A percentile compares a stretch with the other conserved stretches of the same genome.
phyloP scores from a whole-genome alignment of 73 alveolate genomes.

The Blepharisma japonicum region DNA sequence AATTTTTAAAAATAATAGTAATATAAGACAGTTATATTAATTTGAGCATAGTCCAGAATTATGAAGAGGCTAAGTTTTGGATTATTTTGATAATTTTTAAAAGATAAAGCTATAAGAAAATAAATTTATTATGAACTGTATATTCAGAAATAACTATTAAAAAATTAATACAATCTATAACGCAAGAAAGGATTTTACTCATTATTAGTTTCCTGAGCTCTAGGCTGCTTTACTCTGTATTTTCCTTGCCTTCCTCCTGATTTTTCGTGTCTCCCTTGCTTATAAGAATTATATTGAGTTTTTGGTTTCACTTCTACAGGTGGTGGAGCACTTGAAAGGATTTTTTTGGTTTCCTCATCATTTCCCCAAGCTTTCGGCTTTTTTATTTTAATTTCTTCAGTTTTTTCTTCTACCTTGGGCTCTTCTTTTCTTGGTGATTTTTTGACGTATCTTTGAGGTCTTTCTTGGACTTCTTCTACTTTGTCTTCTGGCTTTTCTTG shows the following conservation, averaged over 20 bases:
- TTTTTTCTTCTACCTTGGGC: background rate
- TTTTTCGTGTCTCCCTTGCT: background rate
- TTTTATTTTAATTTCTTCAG: background rate
- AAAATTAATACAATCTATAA: too few relatives aligned
- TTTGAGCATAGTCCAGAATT: too few relatives aligned
- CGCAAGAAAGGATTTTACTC: too few relatives aligned
- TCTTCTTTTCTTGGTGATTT: background rate
- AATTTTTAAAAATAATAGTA: too few relatives aligned
- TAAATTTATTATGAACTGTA: too few relatives aligned
- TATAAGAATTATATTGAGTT: background rate
- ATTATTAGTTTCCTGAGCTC: too few relatives aligned
- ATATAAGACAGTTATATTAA: too few relatives aligned
- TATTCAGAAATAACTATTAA: too few relatives aligned
- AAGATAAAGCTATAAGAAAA: too few relatives aligned
- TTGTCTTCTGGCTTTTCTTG: background rate
- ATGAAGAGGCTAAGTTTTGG: too few relatives aligned
- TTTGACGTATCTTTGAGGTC: background rate
- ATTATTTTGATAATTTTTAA: too few relatives aligned
- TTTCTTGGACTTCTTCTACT: background rate
- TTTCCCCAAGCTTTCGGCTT: too few relatives aligned
- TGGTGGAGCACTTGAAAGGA: background rate
- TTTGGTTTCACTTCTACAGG: background rate
- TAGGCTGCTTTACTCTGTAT: background rate
- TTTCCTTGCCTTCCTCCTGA: slow-evolving; percentile 1
- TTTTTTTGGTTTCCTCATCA: background rate